These are phyloP conservation scores for Trypanosoma boissoni DNA, from an alignment of 208 protist genomes.

Conservation along the genomic window DNA sequence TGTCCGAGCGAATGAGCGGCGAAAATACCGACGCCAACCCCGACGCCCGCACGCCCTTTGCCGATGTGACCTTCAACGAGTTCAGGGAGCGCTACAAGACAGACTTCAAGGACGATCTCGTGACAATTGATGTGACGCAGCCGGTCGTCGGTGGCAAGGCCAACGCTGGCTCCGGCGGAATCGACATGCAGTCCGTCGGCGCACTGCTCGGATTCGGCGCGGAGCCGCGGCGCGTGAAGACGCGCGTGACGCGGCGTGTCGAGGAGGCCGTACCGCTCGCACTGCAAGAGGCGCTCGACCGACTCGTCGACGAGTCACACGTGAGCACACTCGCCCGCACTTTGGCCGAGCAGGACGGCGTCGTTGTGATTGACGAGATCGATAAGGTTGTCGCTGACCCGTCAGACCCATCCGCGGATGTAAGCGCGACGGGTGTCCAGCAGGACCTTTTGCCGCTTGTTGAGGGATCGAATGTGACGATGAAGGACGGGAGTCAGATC, in stretches of 20 bases:
- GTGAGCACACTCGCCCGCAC: slow-evolving; percentile 81
- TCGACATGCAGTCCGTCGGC: slow-evolving; percentile 64
- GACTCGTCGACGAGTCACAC: slow-evolving; percentile 86
- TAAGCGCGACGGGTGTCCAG: slow-evolving; percentile 95
- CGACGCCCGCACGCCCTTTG: slow-evolving; percentile 5
- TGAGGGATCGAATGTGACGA: slow-evolving; percentile 94
- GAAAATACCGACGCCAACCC: slow-evolving; percentile 11
- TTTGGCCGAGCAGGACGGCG: slow-evolving; percentile 93
- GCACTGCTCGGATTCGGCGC: slow-evolving; percentile 55
- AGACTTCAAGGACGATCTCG: slow-evolving; percentile 70
- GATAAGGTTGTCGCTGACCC: slow-evolving; percentile 94
- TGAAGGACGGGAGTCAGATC: slow-evolving; percentile 95
- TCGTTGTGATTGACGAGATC: slow-evolving; percentile 99
- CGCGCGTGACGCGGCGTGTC: slow-evolving; percentile 66
- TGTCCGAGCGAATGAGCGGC: slow-evolving; percentile 12
- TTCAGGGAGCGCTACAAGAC: slow-evolving; percentile 75
- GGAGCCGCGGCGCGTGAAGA: slow-evolving; percentile 47
- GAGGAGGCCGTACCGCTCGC: slow-evolving; percentile 78
- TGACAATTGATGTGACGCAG: slow-evolving; percentile 69
- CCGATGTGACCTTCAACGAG: slow-evolving; percentile 66
- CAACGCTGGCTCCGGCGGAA: slow-evolving; percentile 21
- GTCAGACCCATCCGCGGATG: slow-evolving; percentile 64
- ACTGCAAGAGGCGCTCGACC: slow-evolving; percentile 83
- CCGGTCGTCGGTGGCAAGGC: slow-evolving; percentile 29
- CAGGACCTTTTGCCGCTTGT: slow-evolving; percentile 97